A percentile compares a stretch with the other conserved stretches of the same genome.
Conservation (phyloP, 2,329 filamentous ascomycete genomes). For the Phyllosticta citrichinensis region DNA sequence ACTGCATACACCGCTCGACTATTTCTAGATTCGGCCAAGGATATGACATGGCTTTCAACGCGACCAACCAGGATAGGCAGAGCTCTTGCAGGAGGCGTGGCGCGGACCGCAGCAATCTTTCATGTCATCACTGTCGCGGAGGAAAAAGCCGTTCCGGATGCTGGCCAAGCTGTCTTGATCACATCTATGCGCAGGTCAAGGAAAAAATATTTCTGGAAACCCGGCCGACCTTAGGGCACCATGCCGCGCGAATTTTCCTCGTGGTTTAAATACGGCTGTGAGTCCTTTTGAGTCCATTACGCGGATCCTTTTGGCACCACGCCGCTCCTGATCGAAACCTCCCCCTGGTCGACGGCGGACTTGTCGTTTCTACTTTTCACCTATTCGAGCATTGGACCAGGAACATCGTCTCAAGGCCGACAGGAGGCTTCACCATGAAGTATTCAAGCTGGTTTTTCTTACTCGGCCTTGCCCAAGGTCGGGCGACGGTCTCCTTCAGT, state of each 20-base stretch:
- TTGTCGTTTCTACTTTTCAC: not conserved
- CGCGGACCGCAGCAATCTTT: not conserved
- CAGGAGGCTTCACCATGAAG: conserved; percentile 1
- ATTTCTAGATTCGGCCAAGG: not conserved
- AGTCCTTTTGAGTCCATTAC: not conserved
- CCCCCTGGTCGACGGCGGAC: not conserved
- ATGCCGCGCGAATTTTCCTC: not conserved
- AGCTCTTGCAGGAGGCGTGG: not conserved
- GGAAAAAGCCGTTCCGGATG: not conserved
- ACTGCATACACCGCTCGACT: not conserved
- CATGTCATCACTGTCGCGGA: not conserved
- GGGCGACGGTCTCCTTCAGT: conserved; percentile 13
- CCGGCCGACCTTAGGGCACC: not conserved
- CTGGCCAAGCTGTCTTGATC: not conserved
- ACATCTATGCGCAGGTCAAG: not conserved
- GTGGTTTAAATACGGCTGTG: not conserved
- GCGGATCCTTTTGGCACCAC: not conserved
- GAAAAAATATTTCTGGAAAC: not conserved
- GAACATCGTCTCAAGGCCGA: not conserved
- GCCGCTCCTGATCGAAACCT: not conserved
- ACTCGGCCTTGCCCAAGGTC: conserved; percentile 1
- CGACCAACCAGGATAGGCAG: not conserved
- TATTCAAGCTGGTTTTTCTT: conserved; percentile 4
- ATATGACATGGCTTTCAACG: not conserved
- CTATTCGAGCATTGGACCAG: not conserved